Evolutionary conservation across 768 basidiomycete genomes (phyloP).

Genomic region (Suillus paluster): DNA sequence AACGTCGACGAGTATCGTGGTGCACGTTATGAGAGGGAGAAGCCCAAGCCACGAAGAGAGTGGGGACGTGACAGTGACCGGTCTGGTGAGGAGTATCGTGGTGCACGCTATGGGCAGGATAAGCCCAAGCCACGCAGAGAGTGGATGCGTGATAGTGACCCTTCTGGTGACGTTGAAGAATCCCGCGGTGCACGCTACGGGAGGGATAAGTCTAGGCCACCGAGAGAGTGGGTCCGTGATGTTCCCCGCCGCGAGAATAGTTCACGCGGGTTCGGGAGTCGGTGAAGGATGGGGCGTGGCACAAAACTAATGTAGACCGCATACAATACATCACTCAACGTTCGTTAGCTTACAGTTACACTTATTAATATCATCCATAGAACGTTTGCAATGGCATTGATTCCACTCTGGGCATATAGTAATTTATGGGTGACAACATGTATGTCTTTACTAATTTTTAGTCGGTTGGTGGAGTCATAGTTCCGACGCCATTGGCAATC

Average conservation of each 20-base stretch:
- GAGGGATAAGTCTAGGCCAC: neutral
- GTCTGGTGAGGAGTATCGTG: neutral
- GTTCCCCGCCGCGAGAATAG: neutral
- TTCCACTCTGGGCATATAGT: neutral
- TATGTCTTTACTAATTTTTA: neutral
- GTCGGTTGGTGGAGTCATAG: slow-evolving; percentile 18
- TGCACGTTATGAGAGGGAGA: slow-evolving; percentile 9
- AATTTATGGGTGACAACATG: neutral
- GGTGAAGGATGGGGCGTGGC: neutral
- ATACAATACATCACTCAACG: slow-evolving; percentile 5
- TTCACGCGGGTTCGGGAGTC: neutral
- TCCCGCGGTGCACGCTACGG: slow-evolving; percentile 6
- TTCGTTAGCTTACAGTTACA: neutral
- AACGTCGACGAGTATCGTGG: slow-evolving; percentile 7
- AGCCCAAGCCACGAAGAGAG: neutral
- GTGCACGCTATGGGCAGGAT: slow-evolving; percentile 7
- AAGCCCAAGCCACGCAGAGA: neutral
- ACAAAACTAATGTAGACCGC: neutral
- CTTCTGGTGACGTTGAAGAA: slow-evolving; percentile 1
- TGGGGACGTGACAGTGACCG: neutral
- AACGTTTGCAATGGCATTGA: neutral
- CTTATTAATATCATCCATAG: slow-evolving; percentile 7
- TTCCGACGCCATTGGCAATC: slow-evolving; percentile 20
- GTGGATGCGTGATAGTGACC: neutral
- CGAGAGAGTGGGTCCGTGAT: neutral